A percentile compares a stretch with the other conserved stretches of the same genome.
Evolutionary conservation across 371 early-diverging fungal species (phyloP).

Genomic region (Syncephalastrum contaminatum): DNA sequence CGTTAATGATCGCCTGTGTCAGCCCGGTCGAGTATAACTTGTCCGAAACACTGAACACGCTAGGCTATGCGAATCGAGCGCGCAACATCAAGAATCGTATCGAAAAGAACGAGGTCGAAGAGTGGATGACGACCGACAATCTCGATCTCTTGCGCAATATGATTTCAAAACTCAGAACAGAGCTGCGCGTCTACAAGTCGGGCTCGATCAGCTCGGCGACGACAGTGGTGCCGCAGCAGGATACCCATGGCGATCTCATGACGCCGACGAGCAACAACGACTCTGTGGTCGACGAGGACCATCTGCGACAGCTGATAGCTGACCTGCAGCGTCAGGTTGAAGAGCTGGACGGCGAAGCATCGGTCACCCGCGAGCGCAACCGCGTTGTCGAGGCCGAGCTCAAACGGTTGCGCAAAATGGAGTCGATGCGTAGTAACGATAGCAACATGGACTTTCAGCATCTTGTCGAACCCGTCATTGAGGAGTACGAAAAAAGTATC

Average conservation of each 20-base stretch:
- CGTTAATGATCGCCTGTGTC: constrained; percentile 94
- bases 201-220: constrained; percentile 9
- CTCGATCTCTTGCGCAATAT: constrained; percentile 55
- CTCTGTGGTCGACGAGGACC: constrained; percentile 30
- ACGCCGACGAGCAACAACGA: constrained; percentile 11
- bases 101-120: constrained; percentile 70
- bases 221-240: background rate
- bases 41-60: constrained; percentile 91
- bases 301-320: constrained; percentile 25
- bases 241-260: background rate
- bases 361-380: constrained; percentile 39
- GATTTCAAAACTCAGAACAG: constrained; percentile 56
- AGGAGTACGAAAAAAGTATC: constrained; percentile 67
- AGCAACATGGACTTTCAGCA: constrained; percentile 50
- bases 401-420: constrained; percentile 22
- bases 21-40: constrained; percentile 80
- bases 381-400: constrained; percentile 39
- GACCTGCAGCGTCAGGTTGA: constrained; percentile 48
- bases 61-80: constrained; percentile 91
- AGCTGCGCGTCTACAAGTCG: constrained; percentile 43
- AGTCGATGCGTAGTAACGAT: constrained; percentile 12
- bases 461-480: constrained; percentile 69
- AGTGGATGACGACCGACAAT: constrained; percentile 65
- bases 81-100: constrained; percentile 86
- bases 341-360: constrained; percentile 41